Base-by-base conservation (phyloP, 164 flowering plant species). In the Chimonanthus salicifolius region DNA sequence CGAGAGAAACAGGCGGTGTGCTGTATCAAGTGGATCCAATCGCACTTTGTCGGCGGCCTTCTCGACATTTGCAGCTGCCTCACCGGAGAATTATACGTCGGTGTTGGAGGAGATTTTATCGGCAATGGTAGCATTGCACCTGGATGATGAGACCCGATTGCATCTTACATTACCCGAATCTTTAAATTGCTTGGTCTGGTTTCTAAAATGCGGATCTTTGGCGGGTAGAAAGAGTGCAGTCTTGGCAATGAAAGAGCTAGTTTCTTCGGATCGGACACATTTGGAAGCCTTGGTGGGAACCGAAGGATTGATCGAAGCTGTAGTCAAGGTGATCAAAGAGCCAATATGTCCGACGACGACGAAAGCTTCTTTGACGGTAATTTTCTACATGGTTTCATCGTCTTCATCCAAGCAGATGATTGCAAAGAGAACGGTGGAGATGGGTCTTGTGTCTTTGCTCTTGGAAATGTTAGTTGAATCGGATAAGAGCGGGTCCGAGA, bases 401-500 rank as follows among this genome's bases (percentile, higher is more conserved):
- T 49, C 82, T 6, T 47, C 74, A 6, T 46, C 76, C 1, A 75
- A 51, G 0, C 73, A 74, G 4, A 70, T 67, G 3, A 71, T 69
- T 54, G 62, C 33, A 20, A 62, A 75, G 6, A 77, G 47, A 51
- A 77, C 88, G n/a, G 85, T 77, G 5, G 80, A 83, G 0, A 76
- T 83, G 83, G 97, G 92, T 3, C 50, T 88, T 68, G 85, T 88
- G 11, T 50, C 84, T 2, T 44, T 85, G 70, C 76, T 88, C 2
- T 21, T 90, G 6, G 98, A 92, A 51, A 82, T 78, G 20, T 81
- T 88, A 0, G 87, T 87, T 7, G 93, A 85, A 2, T 77, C 86
- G 0, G 97, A 92, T 0, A 80, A 72, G 58, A 79, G 91, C 86
- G 48, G 82, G 2, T 83, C 84, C 68, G 97, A 94, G 87, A 90